phyloP scores from a whole-genome alignment of 2,329 filamentous ascomycete species.

The Aspergillus thermomutatus region DNA sequence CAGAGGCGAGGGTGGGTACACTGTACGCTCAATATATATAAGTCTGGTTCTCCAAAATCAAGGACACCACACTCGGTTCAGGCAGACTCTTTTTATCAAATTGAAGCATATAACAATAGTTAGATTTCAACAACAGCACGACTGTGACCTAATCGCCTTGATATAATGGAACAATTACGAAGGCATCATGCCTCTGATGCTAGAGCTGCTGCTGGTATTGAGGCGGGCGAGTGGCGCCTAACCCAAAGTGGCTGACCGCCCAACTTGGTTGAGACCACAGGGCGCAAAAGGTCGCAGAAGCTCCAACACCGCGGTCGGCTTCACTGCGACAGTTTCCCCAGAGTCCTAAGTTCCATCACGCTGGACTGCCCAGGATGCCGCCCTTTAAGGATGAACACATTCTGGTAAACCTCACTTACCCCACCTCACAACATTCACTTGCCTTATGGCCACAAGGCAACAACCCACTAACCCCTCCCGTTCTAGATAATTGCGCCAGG shows the following conservation, averaged over 20 bases:
- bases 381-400: conserved; percentile 54
- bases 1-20: too few relatives aligned
- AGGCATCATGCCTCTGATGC: neutral
- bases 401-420: conserved; percentile 35
- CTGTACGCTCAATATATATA: too few relatives aligned
- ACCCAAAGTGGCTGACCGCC: conserved; percentile 18
- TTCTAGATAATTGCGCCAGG: conserved; percentile 58
- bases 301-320: conserved; percentile 17
- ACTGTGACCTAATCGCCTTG: neutral
- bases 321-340: conserved; percentile 15
- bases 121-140: too few relatives aligned
- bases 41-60: neutral
- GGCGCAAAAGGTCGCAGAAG: conserved; percentile 18
- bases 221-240: conserved; percentile 16
- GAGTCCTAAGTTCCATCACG: conserved; percentile 4
- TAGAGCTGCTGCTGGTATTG: neutral
- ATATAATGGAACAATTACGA: neutral
- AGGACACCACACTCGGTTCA: neutral
- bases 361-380: conserved; percentile 38
- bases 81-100: neutral
- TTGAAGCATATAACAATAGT: neutral
- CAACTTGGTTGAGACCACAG: conserved; percentile 9
- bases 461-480: conserved; percentile 2
- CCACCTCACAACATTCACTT: neutral
- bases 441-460: neutral